phyloP scores from a whole-genome alignment of 345 rosid species.

The Alliaria petiolata region DNA sequence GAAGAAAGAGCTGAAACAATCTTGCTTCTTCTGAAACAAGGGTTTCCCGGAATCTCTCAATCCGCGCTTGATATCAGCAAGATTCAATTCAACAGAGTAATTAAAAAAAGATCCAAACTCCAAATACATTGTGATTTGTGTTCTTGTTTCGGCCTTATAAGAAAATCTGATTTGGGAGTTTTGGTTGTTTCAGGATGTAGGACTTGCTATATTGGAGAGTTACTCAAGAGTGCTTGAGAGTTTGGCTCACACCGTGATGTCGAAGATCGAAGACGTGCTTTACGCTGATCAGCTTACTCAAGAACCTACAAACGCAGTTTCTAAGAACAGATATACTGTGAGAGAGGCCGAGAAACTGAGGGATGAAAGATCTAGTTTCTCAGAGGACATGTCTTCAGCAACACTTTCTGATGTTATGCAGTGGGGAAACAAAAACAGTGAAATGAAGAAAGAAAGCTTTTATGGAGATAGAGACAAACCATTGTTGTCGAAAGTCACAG shows the following conservation, averaged over 20 bases:
- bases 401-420: slow-evolving; percentile 77
- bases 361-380: slow-evolving; percentile 24
- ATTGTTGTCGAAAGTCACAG: slow-evolving; percentile 36
- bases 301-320: slow-evolving; percentile 47
- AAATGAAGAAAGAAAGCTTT: slow-evolving; percentile 35
- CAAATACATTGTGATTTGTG: not conserved
- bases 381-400: slow-evolving; percentile 30
- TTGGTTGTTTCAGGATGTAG: slow-evolving; percentile 59
- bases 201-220: slow-evolving; percentile 80
- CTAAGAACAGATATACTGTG: slow-evolving; percentile 30
- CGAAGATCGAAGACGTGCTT: slow-evolving; percentile 76
- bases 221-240: slow-evolving; percentile 85
- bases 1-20: slow-evolving; percentile 93
- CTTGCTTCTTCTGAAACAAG: slow-evolving; percentile 66
- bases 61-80: slow-evolving; percentile 82
- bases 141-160: not conserved
- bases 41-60: slow-evolving; percentile 76
- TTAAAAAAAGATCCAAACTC: not conserved
- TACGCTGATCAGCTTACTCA: slow-evolving; percentile 51
- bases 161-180: not conserved
- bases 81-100: slow-evolving; percentile 57
- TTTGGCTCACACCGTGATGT: slow-evolving; percentile 74
- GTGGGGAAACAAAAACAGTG: slow-evolving; percentile 57
- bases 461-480: slow-evolving; percentile 45
- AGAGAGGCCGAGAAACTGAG: slow-evolving; percentile 25